Evolutionary conservation across 2,329 filamentous ascomycete species (phyloP).

Genomic region (Botrytis tulipae): DNA sequence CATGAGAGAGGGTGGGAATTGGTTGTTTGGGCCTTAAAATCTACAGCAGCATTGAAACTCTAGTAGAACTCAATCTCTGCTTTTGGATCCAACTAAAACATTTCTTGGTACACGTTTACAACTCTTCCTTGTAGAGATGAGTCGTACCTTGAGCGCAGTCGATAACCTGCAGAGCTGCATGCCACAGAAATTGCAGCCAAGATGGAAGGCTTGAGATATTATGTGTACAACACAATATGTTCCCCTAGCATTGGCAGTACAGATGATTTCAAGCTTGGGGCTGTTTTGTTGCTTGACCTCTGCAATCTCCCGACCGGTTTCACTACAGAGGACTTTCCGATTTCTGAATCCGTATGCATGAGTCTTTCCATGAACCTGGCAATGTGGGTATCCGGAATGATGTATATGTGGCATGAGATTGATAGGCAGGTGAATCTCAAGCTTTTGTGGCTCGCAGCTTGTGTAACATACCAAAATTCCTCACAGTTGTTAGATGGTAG

Average conservation of each 20-base stretch:
- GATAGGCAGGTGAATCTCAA: neutral
- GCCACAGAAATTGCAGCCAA: neutral
- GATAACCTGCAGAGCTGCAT: neutral
- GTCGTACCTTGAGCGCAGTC: neutral
- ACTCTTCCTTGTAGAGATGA: neutral
- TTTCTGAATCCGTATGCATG: neutral
- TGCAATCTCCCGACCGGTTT: neutral
- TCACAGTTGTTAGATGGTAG: neutral
- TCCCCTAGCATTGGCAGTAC: neutral
- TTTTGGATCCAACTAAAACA: neutral
- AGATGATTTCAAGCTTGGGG: neutral
- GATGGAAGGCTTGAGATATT: neutral
- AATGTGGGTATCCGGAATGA: neutral
- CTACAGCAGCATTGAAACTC: too few species aligned
- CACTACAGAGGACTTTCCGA: neutral
- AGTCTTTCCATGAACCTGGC: neutral
- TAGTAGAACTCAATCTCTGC: neutral
- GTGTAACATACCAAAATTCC: neutral
- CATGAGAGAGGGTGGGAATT: rapidly evolving
- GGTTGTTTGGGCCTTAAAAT: neutral
- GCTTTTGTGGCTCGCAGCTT: neutral
- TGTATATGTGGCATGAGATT: neutral
- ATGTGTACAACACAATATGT: neutral
- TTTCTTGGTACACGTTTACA: neutral
- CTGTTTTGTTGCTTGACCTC: neutral